phyloP scores from a whole-genome alignment of 2,329 filamentous ascomycete species.

The Lachnellula cervina region DNA sequence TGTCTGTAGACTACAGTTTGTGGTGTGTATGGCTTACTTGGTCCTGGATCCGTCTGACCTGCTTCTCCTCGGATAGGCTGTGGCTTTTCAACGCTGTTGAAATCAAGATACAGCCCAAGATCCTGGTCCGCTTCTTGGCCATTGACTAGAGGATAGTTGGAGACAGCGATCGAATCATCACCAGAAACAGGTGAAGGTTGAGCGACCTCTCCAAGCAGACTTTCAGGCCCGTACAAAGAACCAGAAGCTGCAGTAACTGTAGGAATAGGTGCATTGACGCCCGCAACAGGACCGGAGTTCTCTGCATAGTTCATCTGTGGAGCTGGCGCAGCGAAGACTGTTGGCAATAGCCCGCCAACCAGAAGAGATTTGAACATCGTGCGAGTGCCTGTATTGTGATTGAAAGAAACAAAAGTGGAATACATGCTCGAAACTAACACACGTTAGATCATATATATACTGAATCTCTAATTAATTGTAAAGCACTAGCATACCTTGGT shows the following conservation, averaged over 20 bases:
- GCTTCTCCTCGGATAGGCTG: constrained; percentile 48
- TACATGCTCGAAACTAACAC: neutral
- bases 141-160: constrained; percentile 39
- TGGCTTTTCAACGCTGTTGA: constrained; percentile 45
- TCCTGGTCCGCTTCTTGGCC: constrained; percentile 47
- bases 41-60: constrained; percentile 48
- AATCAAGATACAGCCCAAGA: constrained; percentile 49
- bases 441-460: neutral
- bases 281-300: constrained; percentile 40
- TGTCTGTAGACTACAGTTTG: neutral
- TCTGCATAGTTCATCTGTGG: constrained; percentile 38
- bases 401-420: neutral
- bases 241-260: constrained; percentile 36
- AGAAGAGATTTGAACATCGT: constrained; percentile 3
- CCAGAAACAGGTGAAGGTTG: constrained; percentile 35
- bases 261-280: constrained; percentile 36
- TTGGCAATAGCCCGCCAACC: constrained; percentile 9
- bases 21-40: constrained; percentile 24
- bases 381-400: neutral
- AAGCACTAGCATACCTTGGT: too few relatives aligned
- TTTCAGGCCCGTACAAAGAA: constrained; percentile 37
- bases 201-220: constrained; percentile 39
- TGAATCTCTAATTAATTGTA: too few relatives aligned
- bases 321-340: constrained; percentile 12
- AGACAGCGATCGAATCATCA: constrained; percentile 37